Evolutionary conservation across 2,329 filamentous ascomycete genomes (phyloP).

Genomic region (Daldinia sp.): DNA sequence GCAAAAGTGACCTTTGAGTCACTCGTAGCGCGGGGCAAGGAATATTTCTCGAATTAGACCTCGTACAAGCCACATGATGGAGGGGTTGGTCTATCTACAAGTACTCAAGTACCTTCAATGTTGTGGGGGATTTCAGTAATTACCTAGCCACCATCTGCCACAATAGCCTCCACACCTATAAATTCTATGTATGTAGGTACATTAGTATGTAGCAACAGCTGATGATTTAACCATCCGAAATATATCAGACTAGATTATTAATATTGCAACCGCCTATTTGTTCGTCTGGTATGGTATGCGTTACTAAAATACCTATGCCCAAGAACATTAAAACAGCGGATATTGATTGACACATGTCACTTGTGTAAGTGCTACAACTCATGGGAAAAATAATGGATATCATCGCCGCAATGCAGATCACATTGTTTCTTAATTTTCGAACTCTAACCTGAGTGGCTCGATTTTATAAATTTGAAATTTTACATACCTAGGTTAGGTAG

Average conservation of each 20-base stretch:
- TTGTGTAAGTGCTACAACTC: not conserved
- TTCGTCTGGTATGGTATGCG: too few relatives aligned
- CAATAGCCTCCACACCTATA: not conserved
- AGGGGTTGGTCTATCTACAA: slow-evolving; percentile 15
- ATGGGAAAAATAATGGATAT: not conserved
- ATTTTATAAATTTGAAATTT: not conserved
- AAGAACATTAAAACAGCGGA: not conserved
- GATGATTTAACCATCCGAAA: not conserved
- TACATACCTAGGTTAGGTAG: too few relatives aligned
- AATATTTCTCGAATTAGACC: slow-evolving; percentile 25
- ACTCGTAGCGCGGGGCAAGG: slow-evolving; percentile 37
- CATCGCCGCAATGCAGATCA: not conserved
- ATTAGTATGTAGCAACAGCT: not conserved
- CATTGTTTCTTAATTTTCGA: not conserved
- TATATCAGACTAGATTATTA: too few relatives aligned
- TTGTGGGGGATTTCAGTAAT: not conserved
- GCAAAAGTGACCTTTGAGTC: slow-evolving; percentile 27
- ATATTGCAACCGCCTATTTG: too few relatives aligned
- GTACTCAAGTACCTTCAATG: not conserved
- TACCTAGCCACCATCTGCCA: slow-evolving; percentile 14
- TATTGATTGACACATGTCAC: not conserved
- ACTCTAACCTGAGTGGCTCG: not conserved
- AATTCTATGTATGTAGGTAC: not conserved
- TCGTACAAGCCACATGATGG: slow-evolving; percentile 25
- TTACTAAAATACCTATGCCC: too few relatives aligned